These are phyloP conservation scores for Trichoderma pleuroti DNA, from an alignment of 2,329 filamentous ascomycete genomes.

Conservation along the genomic window DNA sequence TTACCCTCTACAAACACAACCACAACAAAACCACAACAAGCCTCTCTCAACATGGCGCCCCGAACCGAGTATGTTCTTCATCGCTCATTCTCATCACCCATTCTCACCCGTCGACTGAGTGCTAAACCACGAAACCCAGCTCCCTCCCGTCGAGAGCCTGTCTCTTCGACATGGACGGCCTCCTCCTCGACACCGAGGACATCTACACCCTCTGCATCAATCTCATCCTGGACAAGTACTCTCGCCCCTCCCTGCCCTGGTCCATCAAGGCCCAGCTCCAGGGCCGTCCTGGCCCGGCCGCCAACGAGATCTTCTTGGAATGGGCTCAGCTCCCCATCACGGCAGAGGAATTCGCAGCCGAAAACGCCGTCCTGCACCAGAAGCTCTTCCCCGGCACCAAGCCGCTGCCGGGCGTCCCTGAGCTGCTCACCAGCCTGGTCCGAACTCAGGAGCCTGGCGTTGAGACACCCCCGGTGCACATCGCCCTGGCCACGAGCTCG, in stretches of 20 bases:
- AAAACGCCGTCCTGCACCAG: slow-evolving; percentile 62
- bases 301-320: slow-evolving; percentile 58
- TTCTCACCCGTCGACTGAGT: not conserved
- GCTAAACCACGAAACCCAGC: slow-evolving; percentile 37
- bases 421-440: slow-evolving; percentile 61
- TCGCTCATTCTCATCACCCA: not conserved
- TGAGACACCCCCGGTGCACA: slow-evolving; percentile 51
- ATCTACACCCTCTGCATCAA: slow-evolving; percentile 82
- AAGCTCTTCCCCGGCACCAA: slow-evolving; percentile 70
- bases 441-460: slow-evolving; percentile 37
- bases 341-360: slow-evolving; percentile 59
- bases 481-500: slow-evolving; percentile 83
- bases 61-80: not conserved
- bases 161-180: slow-evolving; percentile 98
- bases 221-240: slow-evolving; percentile 71
- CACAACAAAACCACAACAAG: not conserved
- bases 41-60: slow-evolving; percentile 23
- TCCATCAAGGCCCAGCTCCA: slow-evolving; percentile 84
- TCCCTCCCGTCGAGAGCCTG: slow-evolving; percentile 82
- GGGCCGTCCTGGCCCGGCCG: slow-evolving; percentile 52
- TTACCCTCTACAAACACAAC: not conserved
- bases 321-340: slow-evolving; percentile 86
- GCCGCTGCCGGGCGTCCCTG: slow-evolving; percentile 73
- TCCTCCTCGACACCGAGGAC: slow-evolving; percentile 92
- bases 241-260: slow-evolving; percentile 78